Percentiles rank a stretch among this genome's conserved stretches.
Evolutionary conservation across 2,329 filamentous ascomycete species (phyloP).

Genomic region (Fusarium sp.): DNA sequence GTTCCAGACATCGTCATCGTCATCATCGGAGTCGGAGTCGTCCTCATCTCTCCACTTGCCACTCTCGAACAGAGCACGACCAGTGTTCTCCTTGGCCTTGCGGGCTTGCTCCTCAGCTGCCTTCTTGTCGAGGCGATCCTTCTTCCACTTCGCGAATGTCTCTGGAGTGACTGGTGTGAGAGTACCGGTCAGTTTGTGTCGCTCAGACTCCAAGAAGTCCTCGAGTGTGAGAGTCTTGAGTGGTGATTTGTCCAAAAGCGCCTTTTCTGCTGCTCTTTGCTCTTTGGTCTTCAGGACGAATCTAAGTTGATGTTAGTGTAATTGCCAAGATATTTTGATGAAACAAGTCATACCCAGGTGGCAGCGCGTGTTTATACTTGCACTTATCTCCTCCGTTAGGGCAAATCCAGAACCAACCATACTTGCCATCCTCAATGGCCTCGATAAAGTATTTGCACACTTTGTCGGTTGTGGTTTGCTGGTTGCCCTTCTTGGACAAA

Average conservation of each 20-base stretch:
- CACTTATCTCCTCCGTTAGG: constrained; percentile 97
- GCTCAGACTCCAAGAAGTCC: constrained; percentile 95
- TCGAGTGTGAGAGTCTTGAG: constrained; percentile 94
- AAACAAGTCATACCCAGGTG: constrained; percentile 78
- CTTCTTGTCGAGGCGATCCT: constrained; percentile 94
- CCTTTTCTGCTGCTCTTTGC: constrained; percentile 94
- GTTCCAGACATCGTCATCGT: constrained; percentile 75
- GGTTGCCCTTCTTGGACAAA: constrained; percentile 96
- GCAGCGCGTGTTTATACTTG: constrained; percentile 97
- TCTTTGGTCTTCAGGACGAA: constrained; percentile 99
- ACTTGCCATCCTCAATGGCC: constrained; percentile 97
- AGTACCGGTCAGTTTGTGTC: constrained; percentile 91
- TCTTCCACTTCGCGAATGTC: constrained; percentile 96
- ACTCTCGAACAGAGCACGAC: constrained; percentile 93
- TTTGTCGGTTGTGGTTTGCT: constrained; percentile 93
- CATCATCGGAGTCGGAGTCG: constrained; percentile 68
- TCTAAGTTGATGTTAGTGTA: constrained; percentile 56
- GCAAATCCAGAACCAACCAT: constrained; percentile 99
- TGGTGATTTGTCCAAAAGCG: constrained; percentile 93
- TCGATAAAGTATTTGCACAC: constrained; percentile 99
- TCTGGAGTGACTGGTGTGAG: constrained; percentile 95
- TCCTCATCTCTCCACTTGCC: constrained; percentile 85
- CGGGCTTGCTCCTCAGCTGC: constrained; percentile 90
- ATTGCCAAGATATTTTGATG: not conserved
- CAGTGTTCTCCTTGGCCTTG: constrained; percentile 93